Evolutionary conservation across 1,284 basidiomycete species (phyloP).

Genomic region (Rhodotorula sp.): DNA sequence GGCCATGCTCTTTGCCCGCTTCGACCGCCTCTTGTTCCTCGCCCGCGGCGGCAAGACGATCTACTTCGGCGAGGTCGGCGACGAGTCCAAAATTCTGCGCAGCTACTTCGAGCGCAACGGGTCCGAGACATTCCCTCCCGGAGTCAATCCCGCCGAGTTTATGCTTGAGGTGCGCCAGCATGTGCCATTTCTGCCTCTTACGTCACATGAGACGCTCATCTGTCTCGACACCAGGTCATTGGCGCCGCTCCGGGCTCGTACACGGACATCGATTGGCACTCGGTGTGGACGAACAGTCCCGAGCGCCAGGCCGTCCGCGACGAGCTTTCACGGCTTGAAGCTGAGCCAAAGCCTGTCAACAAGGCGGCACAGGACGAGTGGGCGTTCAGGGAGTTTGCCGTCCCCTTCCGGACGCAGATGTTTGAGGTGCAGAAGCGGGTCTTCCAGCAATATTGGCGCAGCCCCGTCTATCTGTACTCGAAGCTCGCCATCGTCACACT

Average conservation of each 20-base stretch:
- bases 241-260: slow-evolving; percentile 68
- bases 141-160: slow-evolving; percentile 58
- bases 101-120: slow-evolving; percentile 59
- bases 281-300: slow-evolving; percentile 63
- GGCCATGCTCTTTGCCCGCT: slow-evolving; percentile 62
- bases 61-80: slow-evolving; percentile 60
- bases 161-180: slow-evolving; percentile 45
- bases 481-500: slow-evolving; percentile 60
- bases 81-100: slow-evolving; percentile 55
- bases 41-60: slow-evolving; percentile 57
- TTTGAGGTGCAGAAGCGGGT: slow-evolving; percentile 59
- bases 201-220: not conserved
- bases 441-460: slow-evolving; percentile 61
- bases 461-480: slow-evolving; percentile 65
- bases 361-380: slow-evolving; percentile 23
- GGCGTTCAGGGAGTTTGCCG: slow-evolving; percentile 59
- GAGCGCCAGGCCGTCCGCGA: slow-evolving; percentile 53
- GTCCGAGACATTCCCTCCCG: slow-evolving; percentile 54
- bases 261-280: slow-evolving; percentile 73
- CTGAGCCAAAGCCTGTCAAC: slow-evolving; percentile 24
- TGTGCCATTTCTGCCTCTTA: not conserved
- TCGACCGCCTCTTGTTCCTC: slow-evolving; percentile 59
- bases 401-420: slow-evolving; percentile 59
- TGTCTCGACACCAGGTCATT: slow-evolving; percentile 59
- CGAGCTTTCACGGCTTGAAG: slow-evolving; percentile 54